Evolutionary conservation across 352 stramenopile genomes (phyloP).

Genomic region (Thalassiosira hispida): DNA sequence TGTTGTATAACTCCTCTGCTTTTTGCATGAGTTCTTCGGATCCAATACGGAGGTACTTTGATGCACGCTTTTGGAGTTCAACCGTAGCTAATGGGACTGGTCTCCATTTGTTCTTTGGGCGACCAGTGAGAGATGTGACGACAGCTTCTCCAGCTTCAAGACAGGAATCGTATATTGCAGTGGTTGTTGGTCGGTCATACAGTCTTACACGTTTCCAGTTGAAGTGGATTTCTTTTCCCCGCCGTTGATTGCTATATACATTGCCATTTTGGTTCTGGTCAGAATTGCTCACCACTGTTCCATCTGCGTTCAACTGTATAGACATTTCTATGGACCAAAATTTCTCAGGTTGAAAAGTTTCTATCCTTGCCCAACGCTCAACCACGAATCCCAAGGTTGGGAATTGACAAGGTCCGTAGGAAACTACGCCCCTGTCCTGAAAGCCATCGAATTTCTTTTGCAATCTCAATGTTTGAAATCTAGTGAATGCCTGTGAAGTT

Average conservation of each 20-base stretch:
- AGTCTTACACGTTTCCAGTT: constrained; percentile 94
- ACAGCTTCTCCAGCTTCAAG: constrained; percentile 79
- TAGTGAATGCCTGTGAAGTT: constrained; percentile 78
- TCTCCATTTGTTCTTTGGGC: constrained; percentile 91
- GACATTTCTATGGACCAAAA: constrained; percentile 96
- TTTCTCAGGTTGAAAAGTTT: constrained; percentile 95
- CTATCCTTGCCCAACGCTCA: constrained; percentile 87
- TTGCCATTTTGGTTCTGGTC: constrained; percentile 17
- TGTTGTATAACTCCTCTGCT: constrained; percentile 92
- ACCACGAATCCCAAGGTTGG: constrained; percentile 94
- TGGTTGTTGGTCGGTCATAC: constrained; percentile 93
- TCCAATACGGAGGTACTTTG: constrained; percentile 93
- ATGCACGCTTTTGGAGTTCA: constrained; percentile 97
- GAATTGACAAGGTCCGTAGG: constrained; percentile 99
- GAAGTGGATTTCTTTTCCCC: constrained; percentile 85
- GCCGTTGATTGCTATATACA: constrained; percentile 42
- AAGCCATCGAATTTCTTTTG: constrained; percentile 87
- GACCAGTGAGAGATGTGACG: constrained; percentile 77
- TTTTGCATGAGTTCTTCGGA: constrained; percentile 94
- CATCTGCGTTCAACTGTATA: constrained; percentile 64
- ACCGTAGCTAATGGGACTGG: constrained; percentile 98
- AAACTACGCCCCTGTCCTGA: constrained; percentile 88
- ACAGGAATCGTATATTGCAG: constrained; percentile 92
- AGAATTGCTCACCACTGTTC: constrained; percentile 33
- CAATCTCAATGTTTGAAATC: constrained; percentile 88